Conservation (phyloP, 2,329 filamentous ascomycete genomes). For the Fusarium keratoplasticum region DNA sequence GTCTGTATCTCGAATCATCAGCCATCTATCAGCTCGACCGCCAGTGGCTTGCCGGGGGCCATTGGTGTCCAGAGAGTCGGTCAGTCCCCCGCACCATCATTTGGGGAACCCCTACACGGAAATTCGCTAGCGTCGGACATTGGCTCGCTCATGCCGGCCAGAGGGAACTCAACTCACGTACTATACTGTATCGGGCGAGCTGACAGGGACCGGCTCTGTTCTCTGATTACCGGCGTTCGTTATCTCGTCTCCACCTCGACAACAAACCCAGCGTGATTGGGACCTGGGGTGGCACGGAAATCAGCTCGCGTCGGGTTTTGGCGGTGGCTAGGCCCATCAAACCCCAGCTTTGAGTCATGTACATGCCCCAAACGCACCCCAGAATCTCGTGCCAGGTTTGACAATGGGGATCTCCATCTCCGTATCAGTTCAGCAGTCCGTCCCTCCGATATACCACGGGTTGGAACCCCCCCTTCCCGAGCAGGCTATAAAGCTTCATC, state of each 20-base stretch:
- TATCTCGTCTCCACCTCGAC: not conserved
- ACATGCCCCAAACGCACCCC: not conserved
- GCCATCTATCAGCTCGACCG: not conserved
- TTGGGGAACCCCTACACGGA: not conserved
- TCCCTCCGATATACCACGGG: not conserved
- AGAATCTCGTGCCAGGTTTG: not conserved
- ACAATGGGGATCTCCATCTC: not conserved
- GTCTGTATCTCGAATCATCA: not conserved
- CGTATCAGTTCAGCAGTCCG: not conserved
- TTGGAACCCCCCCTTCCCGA: not conserved
- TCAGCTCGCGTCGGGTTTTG: not conserved
- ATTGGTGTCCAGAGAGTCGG: not conserved
- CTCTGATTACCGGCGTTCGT: not conserved
- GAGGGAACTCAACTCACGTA: not conserved
- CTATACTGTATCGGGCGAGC: not conserved
- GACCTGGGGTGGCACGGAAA: not conserved
- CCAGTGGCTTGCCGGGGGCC: not conserved
- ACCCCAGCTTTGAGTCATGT: not conserved
- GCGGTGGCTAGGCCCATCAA: not conserved
- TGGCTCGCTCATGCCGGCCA: not conserved
- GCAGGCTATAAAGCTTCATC: not conserved
- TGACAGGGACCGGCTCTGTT: not conserved
- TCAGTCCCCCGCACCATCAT: not conserved
- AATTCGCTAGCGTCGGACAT: constrained; percentile 7
- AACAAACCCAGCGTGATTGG: not conserved